phyloP scores from a whole-genome alignment of 345 rosid species.

The Fremontodendron californicum region DNA sequence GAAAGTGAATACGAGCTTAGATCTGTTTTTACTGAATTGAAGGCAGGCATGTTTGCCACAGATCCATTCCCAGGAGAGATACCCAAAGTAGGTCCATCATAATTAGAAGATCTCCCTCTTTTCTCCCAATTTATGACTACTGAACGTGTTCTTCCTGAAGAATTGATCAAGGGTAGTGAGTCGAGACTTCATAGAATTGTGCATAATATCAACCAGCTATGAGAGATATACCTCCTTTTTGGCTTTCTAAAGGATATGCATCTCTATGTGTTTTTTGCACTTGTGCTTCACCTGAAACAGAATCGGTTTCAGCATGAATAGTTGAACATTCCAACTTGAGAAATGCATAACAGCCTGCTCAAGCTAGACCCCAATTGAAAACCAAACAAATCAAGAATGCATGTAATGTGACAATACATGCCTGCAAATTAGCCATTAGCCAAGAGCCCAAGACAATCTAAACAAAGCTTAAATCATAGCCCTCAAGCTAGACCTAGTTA shows the following conservation, averaged over 20 bases:
- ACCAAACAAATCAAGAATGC: background rate
- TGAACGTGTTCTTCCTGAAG: conserved; percentile 61
- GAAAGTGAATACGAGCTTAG: background rate
- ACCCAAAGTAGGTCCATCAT: conserved; percentile 46
- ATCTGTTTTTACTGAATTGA: conserved; percentile 41
- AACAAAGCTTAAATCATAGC: background rate
- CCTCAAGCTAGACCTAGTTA: background rate
- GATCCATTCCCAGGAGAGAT: conserved; percentile 40
- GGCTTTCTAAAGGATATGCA: conserved; percentile 42
- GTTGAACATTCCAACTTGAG: conserved; percentile 5
- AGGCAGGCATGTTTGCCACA: conserved; percentile 39
- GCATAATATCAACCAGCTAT: conserved; percentile 14
- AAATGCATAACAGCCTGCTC: background rate
- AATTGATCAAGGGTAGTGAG: conserved; percentile 8
- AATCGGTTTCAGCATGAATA: conserved; percentile 10
- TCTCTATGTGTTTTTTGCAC: conserved; percentile 57
- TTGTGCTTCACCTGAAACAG: conserved; percentile 55
- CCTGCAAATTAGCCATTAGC: background rate
- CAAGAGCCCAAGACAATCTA: background rate
- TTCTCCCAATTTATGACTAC: conserved; percentile 68
- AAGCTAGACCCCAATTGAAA: background rate
- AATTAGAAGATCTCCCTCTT: conserved; percentile 58
- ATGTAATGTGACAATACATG: background rate
- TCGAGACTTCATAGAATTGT: conserved; percentile 15
- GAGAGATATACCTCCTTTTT: conserved; percentile 58